These are phyloP conservation scores for Quercus engelmannii DNA, from an alignment of 306 rosid species.

Conservation along the genomic window DNA sequence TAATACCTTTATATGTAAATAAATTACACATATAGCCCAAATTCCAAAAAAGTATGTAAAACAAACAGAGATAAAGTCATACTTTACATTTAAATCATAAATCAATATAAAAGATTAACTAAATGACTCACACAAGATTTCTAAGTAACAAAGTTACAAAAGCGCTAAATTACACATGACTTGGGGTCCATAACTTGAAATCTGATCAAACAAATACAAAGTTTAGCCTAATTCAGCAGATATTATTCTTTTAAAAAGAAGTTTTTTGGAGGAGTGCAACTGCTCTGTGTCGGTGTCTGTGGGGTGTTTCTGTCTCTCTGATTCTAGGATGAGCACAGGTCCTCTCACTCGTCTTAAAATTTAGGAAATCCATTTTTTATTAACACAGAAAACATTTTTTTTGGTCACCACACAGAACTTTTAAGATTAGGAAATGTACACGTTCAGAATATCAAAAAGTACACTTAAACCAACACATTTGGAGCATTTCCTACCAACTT, in stretches of 20 bases:
- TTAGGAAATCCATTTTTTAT: neutral
- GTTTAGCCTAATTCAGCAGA: neutral
- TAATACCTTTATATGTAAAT: no score
- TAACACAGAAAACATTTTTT: neutral
- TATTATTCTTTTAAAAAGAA: neutral
- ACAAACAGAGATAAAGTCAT: neutral
- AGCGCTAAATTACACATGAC: neutral
- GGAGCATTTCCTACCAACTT: no score
- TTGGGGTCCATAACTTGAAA: neutral
- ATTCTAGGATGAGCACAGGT: neutral
- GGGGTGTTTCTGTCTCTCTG: no score
- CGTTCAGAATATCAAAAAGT: no score
- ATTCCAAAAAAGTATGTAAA: neutral
- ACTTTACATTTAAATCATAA: neutral
- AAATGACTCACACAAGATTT: neutral
- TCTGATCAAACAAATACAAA: neutral
- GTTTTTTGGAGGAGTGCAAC: neutral
- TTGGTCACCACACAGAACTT: no score
- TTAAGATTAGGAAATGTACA: no score
- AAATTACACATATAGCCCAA: neutral
- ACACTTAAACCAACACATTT: no score
- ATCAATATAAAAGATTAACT: neutral
- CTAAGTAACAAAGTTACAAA: neutral
- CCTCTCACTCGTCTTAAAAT: neutral
- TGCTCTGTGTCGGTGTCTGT: neutral